Conservation (phyloP, 768 basidiomycete genomes). For the Xanthoconium stramineum region DNA sequence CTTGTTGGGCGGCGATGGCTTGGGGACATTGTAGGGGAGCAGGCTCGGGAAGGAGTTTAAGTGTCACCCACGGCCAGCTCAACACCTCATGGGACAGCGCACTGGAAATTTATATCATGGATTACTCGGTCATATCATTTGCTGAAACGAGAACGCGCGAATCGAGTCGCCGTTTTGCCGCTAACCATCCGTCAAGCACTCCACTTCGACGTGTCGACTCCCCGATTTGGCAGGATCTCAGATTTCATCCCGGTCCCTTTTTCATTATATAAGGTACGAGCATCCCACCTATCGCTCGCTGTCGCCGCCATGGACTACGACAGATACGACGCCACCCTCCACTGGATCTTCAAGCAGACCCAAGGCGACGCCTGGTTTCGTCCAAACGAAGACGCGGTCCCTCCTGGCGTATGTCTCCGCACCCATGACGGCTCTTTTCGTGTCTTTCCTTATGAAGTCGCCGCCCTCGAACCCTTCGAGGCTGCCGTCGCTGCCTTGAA, state of each 20-base stretch:
- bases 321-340: constrained; percentile 31
- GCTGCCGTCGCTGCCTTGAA: constrained; percentile 50
- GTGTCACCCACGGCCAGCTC: background rate
- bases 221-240: constrained; percentile 16
- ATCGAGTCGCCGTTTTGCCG: constrained; percentile 6
- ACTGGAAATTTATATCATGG: constrained; percentile 4
- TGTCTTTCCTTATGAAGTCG: constrained; percentile 54
- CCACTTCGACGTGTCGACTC: background rate
- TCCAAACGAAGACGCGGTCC: constrained; percentile 45
- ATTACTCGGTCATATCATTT: background rate
- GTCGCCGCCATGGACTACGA: constrained; percentile 32
- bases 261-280: constrained; percentile 4
- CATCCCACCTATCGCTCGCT: background rate
- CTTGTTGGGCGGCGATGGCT: constrained; percentile 12
- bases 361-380: constrained; percentile 53
- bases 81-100: background rate
- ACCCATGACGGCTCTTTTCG: constrained; percentile 47
- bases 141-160: constrained; percentile 6
- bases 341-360: constrained; percentile 32
- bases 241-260: constrained; percentile 2
- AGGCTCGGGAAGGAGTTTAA: constrained; percentile 2
- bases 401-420: constrained; percentile 48
- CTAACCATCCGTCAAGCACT: background rate
- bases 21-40: constrained; percentile 14
- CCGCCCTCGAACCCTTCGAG: constrained; percentile 53